These are phyloP conservation scores for Drechslerella dactyloides DNA, from an alignment of 2,329 filamentous ascomycete genomes.

Conservation along the genomic window DNA sequence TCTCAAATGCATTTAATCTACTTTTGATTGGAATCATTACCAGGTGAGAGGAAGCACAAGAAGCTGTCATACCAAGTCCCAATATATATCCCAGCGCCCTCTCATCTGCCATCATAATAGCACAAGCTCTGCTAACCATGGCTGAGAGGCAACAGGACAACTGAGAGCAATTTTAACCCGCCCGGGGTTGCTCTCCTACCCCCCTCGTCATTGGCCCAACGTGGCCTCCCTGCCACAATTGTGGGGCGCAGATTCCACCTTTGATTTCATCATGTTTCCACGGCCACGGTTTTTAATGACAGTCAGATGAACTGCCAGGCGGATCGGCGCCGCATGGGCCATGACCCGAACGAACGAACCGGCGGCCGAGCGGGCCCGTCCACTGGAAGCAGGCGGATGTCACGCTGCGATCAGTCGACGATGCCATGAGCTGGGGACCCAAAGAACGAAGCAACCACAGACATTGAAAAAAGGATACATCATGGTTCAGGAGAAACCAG, in stretches of 20 bases:
- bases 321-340: slow-evolving; percentile 17
- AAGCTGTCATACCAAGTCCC: slow-evolving; percentile 1
- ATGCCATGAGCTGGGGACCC: background rate
- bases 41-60: background rate
- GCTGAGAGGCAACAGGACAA: background rate
- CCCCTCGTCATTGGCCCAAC: slow-evolving; percentile 1
- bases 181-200: background rate
- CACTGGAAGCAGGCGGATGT: background rate
- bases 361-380: too few species aligned
- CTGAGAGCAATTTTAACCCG: slow-evolving; percentile 9
- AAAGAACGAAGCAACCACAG: too few species aligned
- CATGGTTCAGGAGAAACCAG: background rate
- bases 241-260: slow-evolving; percentile 16
- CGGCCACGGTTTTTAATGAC: slow-evolving; percentile 6
- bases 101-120: background rate
- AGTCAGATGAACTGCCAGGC: slow-evolving; percentile 24
- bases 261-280: slow-evolving; percentile 29
- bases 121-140: background rate
- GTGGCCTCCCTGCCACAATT: slow-evolving; percentile 5
- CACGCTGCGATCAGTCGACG: slow-evolving; percentile 5
- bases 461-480: too few species aligned
- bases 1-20: background rate
- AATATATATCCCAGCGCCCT: background rate
- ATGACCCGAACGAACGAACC: slow-evolving; percentile 20
- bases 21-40: slow-evolving; percentile 8